These are phyloP conservation scores for Ulota crispa DNA, from an alignment of 225 moss, liverwort and hornwort species.

Conservation along the genomic window DNA sequence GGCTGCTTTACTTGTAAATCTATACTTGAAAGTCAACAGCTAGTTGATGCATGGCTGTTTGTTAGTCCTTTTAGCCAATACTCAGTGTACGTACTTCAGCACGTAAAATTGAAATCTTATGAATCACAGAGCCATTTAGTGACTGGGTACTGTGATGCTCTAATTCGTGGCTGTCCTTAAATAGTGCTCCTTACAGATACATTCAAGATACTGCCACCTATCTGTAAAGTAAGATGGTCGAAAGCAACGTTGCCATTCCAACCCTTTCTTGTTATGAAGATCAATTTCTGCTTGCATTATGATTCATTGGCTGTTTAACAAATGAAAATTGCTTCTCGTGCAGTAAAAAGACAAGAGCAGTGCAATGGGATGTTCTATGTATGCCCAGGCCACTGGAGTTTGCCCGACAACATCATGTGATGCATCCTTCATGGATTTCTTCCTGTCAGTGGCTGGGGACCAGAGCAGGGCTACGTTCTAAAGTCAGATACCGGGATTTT, in stretches of 20 bases:
- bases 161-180: constrained; percentile 23
- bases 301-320: background rate
- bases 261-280: background rate
- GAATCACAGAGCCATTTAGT: background rate
- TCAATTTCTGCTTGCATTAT: background rate
- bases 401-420: background rate
- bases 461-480: constrained; percentile 28
- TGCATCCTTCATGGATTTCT: constrained; percentile 26
- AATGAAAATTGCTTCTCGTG: constrained; percentile 15
- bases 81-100: constrained; percentile 5
- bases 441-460: constrained; percentile 40
- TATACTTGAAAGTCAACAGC: constrained; percentile 37
- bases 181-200: constrained; percentile 18
- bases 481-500: constrained; percentile 4
- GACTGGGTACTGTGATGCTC: constrained; percentile 2
- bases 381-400: constrained; percentile 38
- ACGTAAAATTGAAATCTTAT: too few relatives aligned
- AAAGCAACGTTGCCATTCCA: background rate
- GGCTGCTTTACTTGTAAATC: constrained; percentile 22
- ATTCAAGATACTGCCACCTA: constrained; percentile 18
- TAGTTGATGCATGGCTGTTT: constrained; percentile 40
- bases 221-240: constrained; percentile 25
- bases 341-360: constrained; percentile 35
- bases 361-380: constrained; percentile 34
- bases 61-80: constrained; percentile 15